Conservation (phyloP, 2,329 filamentous ascomycete genomes). For the Fusarium mangiferae region DNA sequence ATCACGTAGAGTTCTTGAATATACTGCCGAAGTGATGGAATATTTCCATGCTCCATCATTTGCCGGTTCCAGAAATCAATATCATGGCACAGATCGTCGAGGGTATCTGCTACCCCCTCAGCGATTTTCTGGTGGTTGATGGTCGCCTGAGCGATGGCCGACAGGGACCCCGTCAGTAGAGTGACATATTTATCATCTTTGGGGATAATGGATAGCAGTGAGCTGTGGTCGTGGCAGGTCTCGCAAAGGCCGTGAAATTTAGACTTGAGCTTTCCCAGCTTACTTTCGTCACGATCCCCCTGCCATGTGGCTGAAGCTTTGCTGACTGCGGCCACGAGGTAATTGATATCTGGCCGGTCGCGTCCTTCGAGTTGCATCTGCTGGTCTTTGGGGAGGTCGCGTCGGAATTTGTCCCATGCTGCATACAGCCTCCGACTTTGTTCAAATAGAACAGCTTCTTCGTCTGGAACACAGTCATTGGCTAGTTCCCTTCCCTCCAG, state of each 20-base stretch:
- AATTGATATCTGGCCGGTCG: neutral
- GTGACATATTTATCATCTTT: neutral
- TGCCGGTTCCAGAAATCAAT: neutral
- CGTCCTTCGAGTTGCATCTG: neutral
- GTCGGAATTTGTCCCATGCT: neutral
- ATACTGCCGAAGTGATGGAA: neutral
- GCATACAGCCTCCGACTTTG: neutral
- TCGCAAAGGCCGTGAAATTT: neutral
- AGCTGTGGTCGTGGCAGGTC: neutral
- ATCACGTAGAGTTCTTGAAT: fast-evolving
- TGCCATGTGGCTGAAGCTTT: neutral
- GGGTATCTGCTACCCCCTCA: neutral
- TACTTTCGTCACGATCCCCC: neutral
- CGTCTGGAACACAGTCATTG: neutral
- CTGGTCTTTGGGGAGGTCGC: neutral
- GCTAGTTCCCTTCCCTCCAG: neutral
- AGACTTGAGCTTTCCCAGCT: neutral
- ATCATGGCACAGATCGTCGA: neutral
- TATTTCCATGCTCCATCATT: neutral
- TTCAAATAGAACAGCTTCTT: neutral
- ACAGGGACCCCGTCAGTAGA: neutral
- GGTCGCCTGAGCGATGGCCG: neutral
- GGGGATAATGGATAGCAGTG: neutral
- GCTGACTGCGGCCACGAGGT: fast-evolving
- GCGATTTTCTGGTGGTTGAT: neutral